A percentile compares a stretch with the other conserved stretches of the same genome.
Evolutionary conservation across 2,329 filamentous ascomycete species (phyloP).

Genomic region (Aureobasidium sp.): DNA sequence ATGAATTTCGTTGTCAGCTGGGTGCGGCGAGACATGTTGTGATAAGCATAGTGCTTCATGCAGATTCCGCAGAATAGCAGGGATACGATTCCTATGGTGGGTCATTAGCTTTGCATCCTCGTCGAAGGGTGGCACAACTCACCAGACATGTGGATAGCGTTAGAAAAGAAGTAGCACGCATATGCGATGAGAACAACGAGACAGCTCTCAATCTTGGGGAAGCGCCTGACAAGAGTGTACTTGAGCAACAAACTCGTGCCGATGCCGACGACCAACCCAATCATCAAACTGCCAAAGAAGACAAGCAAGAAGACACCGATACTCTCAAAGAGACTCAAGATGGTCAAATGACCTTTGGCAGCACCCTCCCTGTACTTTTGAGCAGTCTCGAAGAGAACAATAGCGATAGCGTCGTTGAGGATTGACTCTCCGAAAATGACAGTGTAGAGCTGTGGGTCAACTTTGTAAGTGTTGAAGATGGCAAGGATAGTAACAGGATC

Average conservation of each 20-base stretch:
- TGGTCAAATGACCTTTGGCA: conserved; percentile 60
- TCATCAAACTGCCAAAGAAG: conserved; percentile 89
- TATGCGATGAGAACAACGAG: conserved; percentile 91
- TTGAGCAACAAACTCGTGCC: conserved; percentile 82
- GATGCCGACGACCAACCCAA: conserved; percentile 82
- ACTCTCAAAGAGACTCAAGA: conserved; percentile 81
- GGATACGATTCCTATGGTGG: conserved; percentile 73
- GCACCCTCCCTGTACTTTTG: conserved; percentile 80
- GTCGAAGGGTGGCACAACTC: conserved; percentile 31
- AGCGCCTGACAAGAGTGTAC: conserved; percentile 85
- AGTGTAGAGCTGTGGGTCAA: conserved; percentile 96
- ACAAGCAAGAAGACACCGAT: conserved; percentile 91
- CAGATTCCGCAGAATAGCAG: conserved; percentile 97
- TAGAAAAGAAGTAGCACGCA: conserved; percentile 95
- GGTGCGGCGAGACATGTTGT: conserved; percentile 98
- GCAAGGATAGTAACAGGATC: conserved; percentile 96
- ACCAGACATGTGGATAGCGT: conserved; percentile 94
- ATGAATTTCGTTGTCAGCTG: conserved; percentile 97
- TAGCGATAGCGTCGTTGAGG: conserved; percentile 94
- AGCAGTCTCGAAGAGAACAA: conserved; percentile 96
- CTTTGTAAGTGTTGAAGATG: conserved; percentile 99
- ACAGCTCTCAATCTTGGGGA: conserved; percentile 95
- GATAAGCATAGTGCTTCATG: conserved; percentile 97
- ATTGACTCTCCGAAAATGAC: conserved; percentile 99
- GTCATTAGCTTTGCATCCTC: conserved; percentile 15